Evolutionary conservation across 352 stramenopile genomes (phyloP), one percentile per base, ranked within the genome.

Genomic region (Phytophthora brassicae): DNA sequence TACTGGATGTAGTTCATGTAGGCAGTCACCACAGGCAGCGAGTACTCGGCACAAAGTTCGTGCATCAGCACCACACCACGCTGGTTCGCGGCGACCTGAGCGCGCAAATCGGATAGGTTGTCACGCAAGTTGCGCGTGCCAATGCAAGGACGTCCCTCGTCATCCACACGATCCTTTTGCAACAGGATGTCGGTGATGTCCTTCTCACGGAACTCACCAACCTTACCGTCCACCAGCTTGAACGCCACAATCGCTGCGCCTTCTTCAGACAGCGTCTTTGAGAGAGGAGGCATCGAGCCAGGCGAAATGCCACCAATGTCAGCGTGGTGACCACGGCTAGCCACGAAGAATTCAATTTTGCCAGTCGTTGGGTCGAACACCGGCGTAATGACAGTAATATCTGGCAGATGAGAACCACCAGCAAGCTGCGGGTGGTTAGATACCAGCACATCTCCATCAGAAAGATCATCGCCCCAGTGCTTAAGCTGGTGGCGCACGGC

Each of bases 321-420:
- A 14, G 94, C 94, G 72, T 99, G 97, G 71, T 99, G 97, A 33
- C 97, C 97, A 38, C 97, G 86, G 57, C 93, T 98, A 5, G 97
- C 97, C 6, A 99, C 96, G 67, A 99, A 99, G 65, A 99, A 99
- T 39, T 98, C 88, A 42, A 99, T 98, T 45, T 95, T 83, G 24
- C 90, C 75, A 11, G 73, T 84, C 19, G 74, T 75, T 51, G 95
- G 79, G 56, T 97, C 81, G 74, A 99, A 99, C 2, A 99, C 97
- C 26, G 97, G 97, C n/a, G 97, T 99, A 54, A 99, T 99, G 4
- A 99, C 97, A 5, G 97, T 99, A 63, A 99, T 99, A 70, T 99
- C 97, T 1, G 97, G 97, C n/a, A 99, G 73, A 68, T 99, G 96
- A 29, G 77, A 95, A 14, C 96, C 97, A 33, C 97, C 97, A 19